phyloP scores from a whole-genome alignment of 139 green algal genomes.

The Coelastrella sp. region DNA sequence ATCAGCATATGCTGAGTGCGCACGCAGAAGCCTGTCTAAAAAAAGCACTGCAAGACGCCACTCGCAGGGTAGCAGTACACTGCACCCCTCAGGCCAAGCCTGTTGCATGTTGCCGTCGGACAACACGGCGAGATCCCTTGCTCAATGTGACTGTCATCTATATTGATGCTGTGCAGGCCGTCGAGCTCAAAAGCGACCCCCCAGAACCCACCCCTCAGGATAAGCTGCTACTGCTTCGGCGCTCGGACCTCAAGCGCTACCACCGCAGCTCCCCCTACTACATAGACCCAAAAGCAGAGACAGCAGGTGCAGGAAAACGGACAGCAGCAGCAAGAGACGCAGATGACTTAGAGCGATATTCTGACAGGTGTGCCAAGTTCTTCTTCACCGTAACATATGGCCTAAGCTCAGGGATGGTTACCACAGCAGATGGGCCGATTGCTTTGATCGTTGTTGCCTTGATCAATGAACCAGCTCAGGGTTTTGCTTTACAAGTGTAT shows the following conservation, averaged over 20 bases:
- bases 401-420: no score
- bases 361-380: conserved; percentile 18
- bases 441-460: no score
- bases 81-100: no score
- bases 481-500: no score
- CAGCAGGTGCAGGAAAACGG: not conserved
- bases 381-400: no score
- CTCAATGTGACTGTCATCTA: not conserved
- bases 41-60: no score
- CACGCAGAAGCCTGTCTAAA: no score
- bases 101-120: not conserved
- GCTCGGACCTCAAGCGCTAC: conserved; percentile 18
- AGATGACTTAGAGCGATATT: conserved; percentile 15
- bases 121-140: not conserved
- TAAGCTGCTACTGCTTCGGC: conserved; percentile 37
- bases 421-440: no score
- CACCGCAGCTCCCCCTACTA: conserved; percentile 21
- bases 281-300: not conserved
- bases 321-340: not conserved
- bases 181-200: conserved; percentile 8
- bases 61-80: no score
- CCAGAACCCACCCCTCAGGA: conserved; percentile 21
- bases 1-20: no score
- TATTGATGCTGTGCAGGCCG: not conserved
- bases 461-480: no score